Percentiles rank a stretch among this genome's conserved stretches.
These are phyloP conservation scores for Tetrastigma voinierianum DNA, from an alignment of 164 flowering plant species.

Conservation along the genomic window DNA sequence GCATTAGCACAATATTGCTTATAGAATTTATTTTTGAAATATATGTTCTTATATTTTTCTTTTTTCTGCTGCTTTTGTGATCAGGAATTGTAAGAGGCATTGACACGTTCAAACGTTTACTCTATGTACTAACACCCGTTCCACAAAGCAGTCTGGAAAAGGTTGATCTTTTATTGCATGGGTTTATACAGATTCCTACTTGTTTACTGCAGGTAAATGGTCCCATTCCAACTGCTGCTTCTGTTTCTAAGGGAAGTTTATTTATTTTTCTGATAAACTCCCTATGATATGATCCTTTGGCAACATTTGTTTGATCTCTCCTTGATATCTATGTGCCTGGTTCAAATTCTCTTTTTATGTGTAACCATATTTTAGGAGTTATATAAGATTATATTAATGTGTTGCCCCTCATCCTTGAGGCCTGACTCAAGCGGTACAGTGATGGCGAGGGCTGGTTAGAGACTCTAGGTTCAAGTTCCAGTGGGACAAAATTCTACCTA, in stretches of 20 bases:
- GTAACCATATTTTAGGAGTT: too few species aligned
- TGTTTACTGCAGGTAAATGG: conserved; percentile 71
- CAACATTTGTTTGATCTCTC: too few species aligned
- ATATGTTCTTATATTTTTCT: background rate
- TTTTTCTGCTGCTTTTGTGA: conserved; percentile 10
- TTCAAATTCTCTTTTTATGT: too few species aligned
- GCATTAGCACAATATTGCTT: too few species aligned
- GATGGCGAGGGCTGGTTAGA: too few species aligned
- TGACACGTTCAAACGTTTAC: conserved; percentile 50
- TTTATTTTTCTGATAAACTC: background rate
- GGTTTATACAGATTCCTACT: conserved; percentile 73
- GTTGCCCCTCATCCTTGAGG: too few species aligned
- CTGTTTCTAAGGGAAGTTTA: background rate
- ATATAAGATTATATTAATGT: too few species aligned
- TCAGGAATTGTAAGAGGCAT: conserved; percentile 86
- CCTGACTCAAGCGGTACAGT: too few species aligned
- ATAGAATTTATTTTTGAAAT: too few species aligned
- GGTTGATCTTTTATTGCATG: conserved; percentile 81
- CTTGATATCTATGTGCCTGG: too few species aligned
- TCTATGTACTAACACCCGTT: conserved; percentile 87
- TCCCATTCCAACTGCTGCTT: background rate
- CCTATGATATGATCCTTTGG: background rate
- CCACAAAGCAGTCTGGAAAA: conserved; percentile 55
- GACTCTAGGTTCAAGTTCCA: too few species aligned
- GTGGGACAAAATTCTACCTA: too few species aligned